Conservation (phyloP, 768 basidiomycete genomes). For the Galerina sulciceps region DNA sequence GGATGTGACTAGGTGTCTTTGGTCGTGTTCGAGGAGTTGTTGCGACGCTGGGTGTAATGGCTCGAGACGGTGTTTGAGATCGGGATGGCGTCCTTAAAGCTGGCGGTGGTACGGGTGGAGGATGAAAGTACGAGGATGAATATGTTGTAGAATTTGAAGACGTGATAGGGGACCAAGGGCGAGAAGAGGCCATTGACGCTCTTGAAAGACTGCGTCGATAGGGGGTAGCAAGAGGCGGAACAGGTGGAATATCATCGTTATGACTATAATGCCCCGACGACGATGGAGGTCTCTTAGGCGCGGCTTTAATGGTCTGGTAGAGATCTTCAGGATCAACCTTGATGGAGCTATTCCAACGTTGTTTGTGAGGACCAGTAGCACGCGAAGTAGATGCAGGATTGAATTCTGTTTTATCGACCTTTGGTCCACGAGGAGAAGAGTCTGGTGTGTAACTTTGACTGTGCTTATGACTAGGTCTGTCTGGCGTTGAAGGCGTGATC, state of each 20-base stretch:
- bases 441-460: conserved; percentile 76
- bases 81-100: conserved; percentile 56
- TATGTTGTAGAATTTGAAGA: conserved; percentile 74
- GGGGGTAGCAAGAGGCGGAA: conserved; percentile 51
- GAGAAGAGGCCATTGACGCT: conserved; percentile 75
- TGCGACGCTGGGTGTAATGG: conserved; percentile 36
- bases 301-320: conserved; percentile 46
- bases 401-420: conserved; percentile 33
- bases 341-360: conserved; percentile 83
- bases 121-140: conserved; percentile 42
- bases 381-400: conserved; percentile 44
- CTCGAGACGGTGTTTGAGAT: conserved; percentile 59
- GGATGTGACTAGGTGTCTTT: conserved; percentile 82
- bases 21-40: conserved; percentile 71
- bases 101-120: conserved; percentile 39
- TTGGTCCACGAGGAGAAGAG: conserved; percentile 55
- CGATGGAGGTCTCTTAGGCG: conserved; percentile 57
- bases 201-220: conserved; percentile 72
- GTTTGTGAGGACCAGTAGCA: conserved; percentile 39
- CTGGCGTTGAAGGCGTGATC: conserved; percentile 54
- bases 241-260: conserved; percentile 44
- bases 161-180: conserved; percentile 80
- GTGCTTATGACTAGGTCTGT: conserved; percentile 67
- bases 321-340: conserved; percentile 65
- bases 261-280: conserved; percentile 42